Evolutionary conservation across 129 eudicot species (phyloP).

Genomic region (Heracleum sosnowskyi): DNA sequence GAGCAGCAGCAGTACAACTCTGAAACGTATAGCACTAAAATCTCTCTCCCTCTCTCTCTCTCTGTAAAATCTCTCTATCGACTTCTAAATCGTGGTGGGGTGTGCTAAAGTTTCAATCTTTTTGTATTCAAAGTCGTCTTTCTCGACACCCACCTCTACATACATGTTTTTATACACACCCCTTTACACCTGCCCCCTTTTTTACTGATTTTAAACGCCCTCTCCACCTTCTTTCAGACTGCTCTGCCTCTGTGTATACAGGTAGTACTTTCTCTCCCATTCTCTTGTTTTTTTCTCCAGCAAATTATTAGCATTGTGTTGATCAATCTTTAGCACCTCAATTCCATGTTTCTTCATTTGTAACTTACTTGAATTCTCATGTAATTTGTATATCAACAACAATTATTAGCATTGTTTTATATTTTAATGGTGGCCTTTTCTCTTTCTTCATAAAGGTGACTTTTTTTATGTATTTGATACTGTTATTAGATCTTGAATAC

Average conservation of each 20-base stretch:
- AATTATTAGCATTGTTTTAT: not conserved
- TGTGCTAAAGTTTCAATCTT: constrained; percentile 2
- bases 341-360: not conserved
- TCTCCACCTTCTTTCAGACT: not conserved
- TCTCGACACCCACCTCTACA: not conserved
- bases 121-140: not conserved
- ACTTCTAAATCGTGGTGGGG: not conserved
- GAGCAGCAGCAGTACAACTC: not conserved
- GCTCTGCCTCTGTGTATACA: not conserved
- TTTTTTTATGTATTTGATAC: not conserved
- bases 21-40: not conserved
- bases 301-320: not conserved
- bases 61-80: not conserved
- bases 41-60: not conserved
- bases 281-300: not conserved
- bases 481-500: not conserved
- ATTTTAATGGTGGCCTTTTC: not conserved
- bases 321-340: not conserved
- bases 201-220: not conserved
- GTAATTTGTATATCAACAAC: not conserved
- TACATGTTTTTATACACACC: not conserved
- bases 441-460: not conserved
- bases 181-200: constrained; percentile 1
- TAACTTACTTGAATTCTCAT: not conserved
- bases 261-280: not conserved